Evolutionary conservation across 2,329 filamentous ascomycete species (phyloP).

Genomic region (Simplicillium sp.): DNA sequence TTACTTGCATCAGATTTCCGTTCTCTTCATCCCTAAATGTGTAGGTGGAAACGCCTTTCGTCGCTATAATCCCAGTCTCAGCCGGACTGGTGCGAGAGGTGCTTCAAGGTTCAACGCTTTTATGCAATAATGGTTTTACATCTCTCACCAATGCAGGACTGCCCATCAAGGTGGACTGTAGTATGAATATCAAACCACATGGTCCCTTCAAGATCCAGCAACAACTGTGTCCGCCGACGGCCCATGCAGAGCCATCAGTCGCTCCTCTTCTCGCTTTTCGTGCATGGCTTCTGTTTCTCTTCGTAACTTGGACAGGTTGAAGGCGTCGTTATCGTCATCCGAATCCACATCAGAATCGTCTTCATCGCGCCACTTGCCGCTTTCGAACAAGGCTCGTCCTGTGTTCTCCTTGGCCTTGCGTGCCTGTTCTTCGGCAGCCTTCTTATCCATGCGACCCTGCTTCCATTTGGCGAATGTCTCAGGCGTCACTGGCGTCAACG

Average conservation of each 20-base stretch:
- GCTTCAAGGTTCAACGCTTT: no score
- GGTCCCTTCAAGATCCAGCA: background rate
- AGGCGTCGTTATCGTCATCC: constrained; percentile 44
- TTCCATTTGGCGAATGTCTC: constrained; percentile 97
- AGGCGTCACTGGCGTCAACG: constrained; percentile 83
- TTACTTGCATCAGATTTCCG: no score
- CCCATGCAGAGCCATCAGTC: constrained; percentile 29
- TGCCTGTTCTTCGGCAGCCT: constrained; percentile 85
- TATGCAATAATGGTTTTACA: no score
- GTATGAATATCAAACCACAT: no score
- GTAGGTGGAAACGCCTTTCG: no score
- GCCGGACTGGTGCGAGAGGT: no score
- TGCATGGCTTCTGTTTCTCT: constrained; percentile 73
- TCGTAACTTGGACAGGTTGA: constrained; percentile 76
- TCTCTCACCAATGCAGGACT: no score
- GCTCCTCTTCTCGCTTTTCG: constrained; percentile 69
- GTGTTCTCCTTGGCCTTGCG: constrained; percentile 91
- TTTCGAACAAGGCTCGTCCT: constrained; percentile 90
- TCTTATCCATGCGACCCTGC: constrained; percentile 87
- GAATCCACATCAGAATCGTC: constrained; percentile 53
- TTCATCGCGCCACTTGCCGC: constrained; percentile 77
- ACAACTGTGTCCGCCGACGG: constrained; percentile 3
- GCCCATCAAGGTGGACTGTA: no score
- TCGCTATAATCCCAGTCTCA: no score
- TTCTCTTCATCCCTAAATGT: no score